A percentile compares a stretch with the other conserved stretches of the same genome.
These are phyloP conservation scores for Sanguinoderma infundibulare DNA, from an alignment of 1,284 basidiomycete genomes.

Conservation along the genomic window DNA sequence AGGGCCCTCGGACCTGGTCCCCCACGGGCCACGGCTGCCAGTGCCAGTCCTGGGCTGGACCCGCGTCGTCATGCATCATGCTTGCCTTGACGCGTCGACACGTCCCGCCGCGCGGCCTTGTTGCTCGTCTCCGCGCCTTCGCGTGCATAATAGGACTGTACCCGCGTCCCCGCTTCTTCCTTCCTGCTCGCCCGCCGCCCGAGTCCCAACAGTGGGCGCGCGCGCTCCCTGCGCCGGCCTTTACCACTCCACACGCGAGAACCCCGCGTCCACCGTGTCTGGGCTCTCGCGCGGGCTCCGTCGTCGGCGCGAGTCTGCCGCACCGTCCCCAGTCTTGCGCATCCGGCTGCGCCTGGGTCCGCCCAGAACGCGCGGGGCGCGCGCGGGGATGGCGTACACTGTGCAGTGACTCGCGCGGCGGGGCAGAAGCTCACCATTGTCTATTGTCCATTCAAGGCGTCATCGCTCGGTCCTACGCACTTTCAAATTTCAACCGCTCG, in stretches of 20 bases:
- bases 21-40: too few species aligned
- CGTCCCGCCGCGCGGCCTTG: not conserved
- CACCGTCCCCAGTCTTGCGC: too few species aligned
- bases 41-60: not conserved
- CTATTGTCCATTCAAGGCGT: too few species aligned
- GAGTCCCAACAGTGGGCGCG: not conserved
- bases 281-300: slow-evolving; percentile 1
- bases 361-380: not conserved
- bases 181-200: not conserved
- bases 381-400: too few species aligned
- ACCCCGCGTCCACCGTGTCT: not conserved
- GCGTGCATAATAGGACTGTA: not conserved
- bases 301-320: not conserved
- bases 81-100: too few species aligned
- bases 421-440: too few species aligned
- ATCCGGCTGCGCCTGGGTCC: not conserved
- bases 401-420: too few species aligned
- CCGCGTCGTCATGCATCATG: not conserved
- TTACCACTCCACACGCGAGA: not conserved
- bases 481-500: too few species aligned
- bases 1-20: not conserved
- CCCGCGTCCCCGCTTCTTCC: slow-evolving; percentile 1
- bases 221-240: not conserved
- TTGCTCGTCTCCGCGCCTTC: slow-evolving; percentile 3
- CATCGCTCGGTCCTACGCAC: too few species aligned